A percentile compares a stretch with the other conserved stretches of the same genome.
These are phyloP conservation scores for Ganoderma lucidum DNA, from an alignment of 1,284 basidiomycete species.

Conservation along the genomic window DNA sequence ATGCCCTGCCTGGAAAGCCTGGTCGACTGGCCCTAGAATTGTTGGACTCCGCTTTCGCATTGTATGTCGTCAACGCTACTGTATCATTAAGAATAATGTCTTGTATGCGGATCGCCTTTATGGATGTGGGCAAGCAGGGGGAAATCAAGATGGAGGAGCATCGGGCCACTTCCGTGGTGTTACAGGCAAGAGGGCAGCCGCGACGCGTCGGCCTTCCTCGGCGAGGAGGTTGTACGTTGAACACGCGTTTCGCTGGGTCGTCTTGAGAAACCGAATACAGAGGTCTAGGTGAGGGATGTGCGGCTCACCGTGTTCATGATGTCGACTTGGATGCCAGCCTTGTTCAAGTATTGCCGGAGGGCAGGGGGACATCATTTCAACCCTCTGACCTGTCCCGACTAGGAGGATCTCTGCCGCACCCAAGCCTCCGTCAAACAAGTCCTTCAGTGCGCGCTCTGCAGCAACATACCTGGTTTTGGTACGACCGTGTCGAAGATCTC, in stretches of 20 bases:
- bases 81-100: slow-evolving; percentile 1
- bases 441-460: neutral
- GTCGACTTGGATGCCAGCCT: slow-evolving; percentile 89
- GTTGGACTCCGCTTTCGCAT: neutral
- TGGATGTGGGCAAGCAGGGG: neutral
- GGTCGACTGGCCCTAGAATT: neutral
- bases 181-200: slow-evolving; percentile 86
- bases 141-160: slow-evolving; percentile 22
- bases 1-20: neutral
- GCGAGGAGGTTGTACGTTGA: slow-evolving; percentile 93
- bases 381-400: slow-evolving; percentile 84
- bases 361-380: slow-evolving; percentile 76
- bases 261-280: neutral
- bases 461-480: slow-evolving; percentile 81
- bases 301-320: slow-evolving; percentile 90
- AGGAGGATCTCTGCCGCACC: slow-evolving; percentile 80
- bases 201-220: slow-evolving; percentile 92
- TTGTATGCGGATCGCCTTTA: neutral
- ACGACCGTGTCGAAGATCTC: slow-evolving; percentile 82
- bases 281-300: neutral
- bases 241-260: slow-evolving; percentile 83
- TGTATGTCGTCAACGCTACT: neutral
- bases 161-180: slow-evolving; percentile 53
- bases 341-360: slow-evolving; percentile 75
- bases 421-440: neutral